Evolutionary conservation across 2,329 filamentous ascomycete species (phyloP), one percentile per base, ranked within the genome.

Genomic region (Stromatinia cepivora): DNA sequence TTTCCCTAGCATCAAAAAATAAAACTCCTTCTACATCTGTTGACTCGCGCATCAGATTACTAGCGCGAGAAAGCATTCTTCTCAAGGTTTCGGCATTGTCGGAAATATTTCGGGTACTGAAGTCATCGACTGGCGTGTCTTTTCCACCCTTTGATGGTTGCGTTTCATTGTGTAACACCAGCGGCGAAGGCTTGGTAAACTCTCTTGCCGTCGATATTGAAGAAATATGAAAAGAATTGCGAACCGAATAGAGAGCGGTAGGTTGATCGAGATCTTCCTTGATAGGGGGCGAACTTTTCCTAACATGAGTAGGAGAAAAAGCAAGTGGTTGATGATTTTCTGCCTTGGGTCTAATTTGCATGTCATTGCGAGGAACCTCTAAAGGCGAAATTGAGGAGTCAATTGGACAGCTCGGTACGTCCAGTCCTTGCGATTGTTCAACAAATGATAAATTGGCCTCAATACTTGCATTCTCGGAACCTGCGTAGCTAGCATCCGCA

Each of bases 1-100:
- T 59, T 46, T 62, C 42, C 25, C 45, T 50, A 28, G 76, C 74
- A 71, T 77, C 75, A 17, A 77, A 73, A 57, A 77, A 77, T 9
- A 76, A 69, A 20, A 71, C 70, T 1, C 76, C 76, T 66, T 76
- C 75, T 25, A 77, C 72, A 22, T 73, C 71, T 45, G 75, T 73
- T 4, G 72, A 70, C 62, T 77, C 75, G 22, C 76, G 69, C 22
- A 77, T 73, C n/a, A 77, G 58, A 61, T 77, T 77, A 20, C 73
- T 74, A 9, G 76, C 76, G 9, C 76, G 71, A 25, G 76, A 72
- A 56, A 77, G 76, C 11, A 72, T 75, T 10, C 9, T 62, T 39
- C 72, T 74, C 8, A 76, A 58, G n/a, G 67, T 69, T 48, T 69
- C 72, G 1, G 71, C 39, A 20, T 45, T 48, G 36, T 58, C 52